A percentile compares a stretch with the other conserved stretches of the same genome.
These are phyloP conservation scores for Scedosporium boydii DNA, from an alignment of 2,329 filamentous ascomycete species.

Conservation along the genomic window DNA sequence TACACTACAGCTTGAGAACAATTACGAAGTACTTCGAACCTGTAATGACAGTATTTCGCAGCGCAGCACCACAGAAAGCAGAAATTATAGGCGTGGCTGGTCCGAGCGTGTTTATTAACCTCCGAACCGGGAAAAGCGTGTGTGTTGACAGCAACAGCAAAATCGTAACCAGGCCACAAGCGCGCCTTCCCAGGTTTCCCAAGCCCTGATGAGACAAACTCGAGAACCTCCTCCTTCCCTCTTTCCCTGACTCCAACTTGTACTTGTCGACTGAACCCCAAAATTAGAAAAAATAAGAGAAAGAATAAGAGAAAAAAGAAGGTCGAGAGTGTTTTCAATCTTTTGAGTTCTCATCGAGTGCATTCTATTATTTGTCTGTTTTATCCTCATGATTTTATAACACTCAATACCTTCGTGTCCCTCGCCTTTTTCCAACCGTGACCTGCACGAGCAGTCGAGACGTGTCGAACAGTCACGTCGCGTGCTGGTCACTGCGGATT, in stretches of 20 bases:
- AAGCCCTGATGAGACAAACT: neutral
- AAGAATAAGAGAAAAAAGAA: neutral
- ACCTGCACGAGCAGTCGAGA: neutral
- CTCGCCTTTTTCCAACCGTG: neutral
- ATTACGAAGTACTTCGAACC: too few relatives aligned
- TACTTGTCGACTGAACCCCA: conserved; percentile 7
- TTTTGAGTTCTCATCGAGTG: conserved; percentile 10
- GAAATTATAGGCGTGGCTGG: neutral
- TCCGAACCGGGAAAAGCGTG: conserved; percentile 6
- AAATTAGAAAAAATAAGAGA: conserved; percentile 9
- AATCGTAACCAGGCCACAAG: conserved; percentile 3
- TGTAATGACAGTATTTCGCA: too few relatives aligned
- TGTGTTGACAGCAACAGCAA: conserved; percentile 3
- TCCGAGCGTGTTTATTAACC: conserved; percentile 6
- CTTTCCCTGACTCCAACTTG: neutral
- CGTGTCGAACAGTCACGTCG: conserved; percentile 6
- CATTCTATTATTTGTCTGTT: neutral
- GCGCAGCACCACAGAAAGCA: too few relatives aligned
- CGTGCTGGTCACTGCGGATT: conserved; percentile 4
- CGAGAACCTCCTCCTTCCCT: conserved; percentile 1
- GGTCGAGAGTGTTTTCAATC: neutral
- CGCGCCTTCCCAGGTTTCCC: conserved; percentile 7
- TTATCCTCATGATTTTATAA: conserved; percentile 6
- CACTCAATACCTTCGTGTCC: neutral
- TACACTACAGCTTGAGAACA: too few relatives aligned